Base-by-base conservation (phyloP, 2,329 filamentous ascomycete genomes). In the Incumbomyces delicatus region DNA sequence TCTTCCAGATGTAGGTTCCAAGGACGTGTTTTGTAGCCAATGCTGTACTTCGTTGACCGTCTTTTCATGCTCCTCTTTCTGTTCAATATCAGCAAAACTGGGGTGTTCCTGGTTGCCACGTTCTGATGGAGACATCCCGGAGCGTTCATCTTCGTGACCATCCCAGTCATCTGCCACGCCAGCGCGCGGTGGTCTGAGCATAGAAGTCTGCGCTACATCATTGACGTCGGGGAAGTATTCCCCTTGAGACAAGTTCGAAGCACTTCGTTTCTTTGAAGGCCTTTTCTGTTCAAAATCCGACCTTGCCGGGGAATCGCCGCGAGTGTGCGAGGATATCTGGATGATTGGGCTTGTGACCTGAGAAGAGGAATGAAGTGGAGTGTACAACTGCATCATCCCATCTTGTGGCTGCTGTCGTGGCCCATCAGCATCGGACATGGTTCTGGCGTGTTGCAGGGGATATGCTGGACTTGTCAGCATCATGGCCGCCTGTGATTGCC, bases 21-120 rank as follows among this genome's bases (percentile, higher is more conserved):
- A n/a, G 35, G 69, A 68, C 52, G 69, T 74, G 11, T 68, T 66
- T 12, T 62, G 68, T 2, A 76, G 66, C 76, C 76, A 79, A 17
- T 68, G 63, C 43, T 67, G 65, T 30, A 79, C 75, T 44, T 76
- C 72, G 7, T 67, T 63, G 48, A 76, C 75, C 54, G 71, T 76
- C 42, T 76, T 70, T 2, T 69, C 65, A 29, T 68, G 61, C 30
- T 69, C 62, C 41, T 70, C 66, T 48, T 69, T 62, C 36, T 69
- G 62, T 40, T 70, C 66, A 41, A 75, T 61, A 20, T 78, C 73
- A 40, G 74, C 72, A 6, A 75, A 62, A 41, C 68, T 76, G 12
- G 65, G 66, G 3, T 75, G 63, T 38, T 65, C 66, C 13, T 63
- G 60, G 44, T 72, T 59, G 3, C 63, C 65, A 37, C 75, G 67